phyloP scores from a whole-genome alignment of 2,329 filamentous ascomycete genomes.

The Diplodia seriata region DNA sequence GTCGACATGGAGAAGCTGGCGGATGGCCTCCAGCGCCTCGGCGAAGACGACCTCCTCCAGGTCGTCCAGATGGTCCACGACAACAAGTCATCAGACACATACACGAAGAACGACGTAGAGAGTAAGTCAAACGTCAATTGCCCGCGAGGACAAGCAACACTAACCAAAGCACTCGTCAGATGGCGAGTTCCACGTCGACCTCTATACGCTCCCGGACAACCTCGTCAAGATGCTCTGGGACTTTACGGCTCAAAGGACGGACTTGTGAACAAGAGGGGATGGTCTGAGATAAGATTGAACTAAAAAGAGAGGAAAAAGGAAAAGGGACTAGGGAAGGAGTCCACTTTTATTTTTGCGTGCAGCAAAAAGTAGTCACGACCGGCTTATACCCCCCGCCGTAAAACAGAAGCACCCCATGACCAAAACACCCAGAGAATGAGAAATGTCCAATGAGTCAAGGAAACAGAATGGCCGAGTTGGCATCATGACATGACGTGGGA shows the following conservation, averaged over 20 bases:
- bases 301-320: neutral
- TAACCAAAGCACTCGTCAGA: slow-evolving; percentile 57
- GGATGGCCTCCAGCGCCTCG: slow-evolving; percentile 84
- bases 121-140: slow-evolving; percentile 65
- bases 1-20: slow-evolving; percentile 97
- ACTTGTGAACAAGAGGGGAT: slow-evolving; percentile 6
- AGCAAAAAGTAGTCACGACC: neutral
- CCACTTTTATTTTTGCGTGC: neutral
- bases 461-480: neutral
- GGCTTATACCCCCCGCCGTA: neutral
- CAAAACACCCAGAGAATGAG: neutral
- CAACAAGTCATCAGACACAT: slow-evolving; percentile 91
- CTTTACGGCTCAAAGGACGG: slow-evolving; percentile 61
- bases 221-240: slow-evolving; percentile 97
- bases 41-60: slow-evolving; percentile 90
- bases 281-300: neutral
- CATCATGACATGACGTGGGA: neutral
- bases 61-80: slow-evolving; percentile 99
- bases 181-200: slow-evolving; percentile 96
- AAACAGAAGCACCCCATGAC: neutral
- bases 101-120: slow-evolving; percentile 96
- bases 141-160: slow-evolving; percentile 3
- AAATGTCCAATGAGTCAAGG: neutral
- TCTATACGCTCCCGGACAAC: slow-evolving; percentile 92
- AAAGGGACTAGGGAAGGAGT: neutral